These are phyloP conservation scores for Oemleria cerasiformis DNA, from an alignment of 306 rosid species.

Conservation along the genomic window DNA sequence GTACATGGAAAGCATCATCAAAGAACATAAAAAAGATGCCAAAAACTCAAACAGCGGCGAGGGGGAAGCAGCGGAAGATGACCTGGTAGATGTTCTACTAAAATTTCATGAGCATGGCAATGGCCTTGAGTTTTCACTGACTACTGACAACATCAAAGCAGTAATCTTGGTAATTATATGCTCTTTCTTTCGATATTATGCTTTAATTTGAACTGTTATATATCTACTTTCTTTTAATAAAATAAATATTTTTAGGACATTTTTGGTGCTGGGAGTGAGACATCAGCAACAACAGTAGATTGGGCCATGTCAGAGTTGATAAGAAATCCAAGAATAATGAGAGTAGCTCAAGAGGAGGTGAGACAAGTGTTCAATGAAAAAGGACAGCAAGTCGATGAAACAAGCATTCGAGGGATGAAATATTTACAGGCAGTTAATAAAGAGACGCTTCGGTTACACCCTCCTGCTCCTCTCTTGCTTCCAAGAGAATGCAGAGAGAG, in stretches of 20 bases:
- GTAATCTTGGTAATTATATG: slow-evolving; percentile 22
- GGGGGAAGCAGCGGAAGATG: slow-evolving; percentile 11
- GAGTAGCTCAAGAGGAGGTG: slow-evolving; percentile 20
- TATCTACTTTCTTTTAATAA: neutral
- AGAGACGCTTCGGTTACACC: slow-evolving; percentile 26
- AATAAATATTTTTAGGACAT: slow-evolving; percentile 10
- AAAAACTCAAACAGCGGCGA: neutral
- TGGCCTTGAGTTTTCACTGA: slow-evolving; percentile 2
- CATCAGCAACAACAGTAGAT: slow-evolving; percentile 21
- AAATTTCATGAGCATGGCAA: neutral
- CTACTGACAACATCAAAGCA: slow-evolving; percentile 26
- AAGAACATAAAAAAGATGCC: slow-evolving; percentile 24
- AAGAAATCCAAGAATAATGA: slow-evolving; percentile 21
- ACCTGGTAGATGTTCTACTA: slow-evolving; percentile 25
- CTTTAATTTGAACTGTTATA: neutral
- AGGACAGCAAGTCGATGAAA: slow-evolving; percentile 10
- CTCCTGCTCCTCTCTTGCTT: slow-evolving; percentile 18
- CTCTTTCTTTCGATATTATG: neutral
- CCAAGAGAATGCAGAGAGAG: slow-evolving; percentile 18
- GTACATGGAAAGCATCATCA: slow-evolving; percentile 29
- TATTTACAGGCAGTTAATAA: slow-evolving; percentile 12
- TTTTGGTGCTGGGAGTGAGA: slow-evolving; percentile 25
- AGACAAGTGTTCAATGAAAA: slow-evolving; percentile 15
- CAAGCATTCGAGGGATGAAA: slow-evolving; percentile 9
- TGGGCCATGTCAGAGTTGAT: slow-evolving; percentile 32